phyloP scores from a whole-genome alignment of 257 asterid genomes.

The Gentiana macrophylla region DNA sequence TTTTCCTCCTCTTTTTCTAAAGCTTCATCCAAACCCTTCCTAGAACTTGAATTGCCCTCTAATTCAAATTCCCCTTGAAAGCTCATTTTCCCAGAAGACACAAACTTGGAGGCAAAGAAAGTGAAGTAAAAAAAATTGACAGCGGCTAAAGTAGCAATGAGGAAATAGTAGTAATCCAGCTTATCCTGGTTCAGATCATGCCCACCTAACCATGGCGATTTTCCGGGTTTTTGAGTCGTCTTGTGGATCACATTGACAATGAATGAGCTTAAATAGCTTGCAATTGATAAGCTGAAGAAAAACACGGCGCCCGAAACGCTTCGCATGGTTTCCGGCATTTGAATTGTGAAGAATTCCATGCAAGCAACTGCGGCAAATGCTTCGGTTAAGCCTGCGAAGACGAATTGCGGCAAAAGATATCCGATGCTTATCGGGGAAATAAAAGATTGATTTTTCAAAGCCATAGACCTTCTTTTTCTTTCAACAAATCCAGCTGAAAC shows the following conservation, averaged over 20 bases:
- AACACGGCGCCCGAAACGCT: conserved; percentile 51
- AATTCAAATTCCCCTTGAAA: conserved; percentile 4
- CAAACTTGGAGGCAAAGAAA: conserved; percentile 39
- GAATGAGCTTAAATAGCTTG: conserved; percentile 48
- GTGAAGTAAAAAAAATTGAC: conserved; percentile 44
- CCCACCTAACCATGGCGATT: no score
- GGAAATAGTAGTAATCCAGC: not conserved
- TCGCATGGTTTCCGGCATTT: conserved; percentile 53
- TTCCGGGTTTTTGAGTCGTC: conserved; percentile 11
- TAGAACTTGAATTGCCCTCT: not conserved
- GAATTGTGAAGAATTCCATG: conserved; percentile 54
- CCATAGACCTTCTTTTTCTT: conserved; percentile 28
- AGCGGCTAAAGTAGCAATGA: conserved; percentile 37
- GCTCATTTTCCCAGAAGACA: conserved; percentile 3
- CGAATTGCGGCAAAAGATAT: conserved; percentile 55
- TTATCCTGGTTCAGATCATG: no score
- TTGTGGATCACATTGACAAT: conserved; percentile 35
- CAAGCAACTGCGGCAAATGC: conserved; percentile 52
- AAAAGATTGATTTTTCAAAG: conserved; percentile 22
- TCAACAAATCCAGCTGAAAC: conserved; percentile 46
- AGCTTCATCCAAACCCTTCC: no score
- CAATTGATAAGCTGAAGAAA: conserved; percentile 44
- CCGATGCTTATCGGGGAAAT: conserved; percentile 41
- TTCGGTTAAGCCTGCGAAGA: conserved; percentile 52
- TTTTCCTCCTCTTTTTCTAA: no score